phyloP scores from a whole-genome alignment of 1,139 yeast genomes.

The Hanseniaspora gamundiae region DNA sequence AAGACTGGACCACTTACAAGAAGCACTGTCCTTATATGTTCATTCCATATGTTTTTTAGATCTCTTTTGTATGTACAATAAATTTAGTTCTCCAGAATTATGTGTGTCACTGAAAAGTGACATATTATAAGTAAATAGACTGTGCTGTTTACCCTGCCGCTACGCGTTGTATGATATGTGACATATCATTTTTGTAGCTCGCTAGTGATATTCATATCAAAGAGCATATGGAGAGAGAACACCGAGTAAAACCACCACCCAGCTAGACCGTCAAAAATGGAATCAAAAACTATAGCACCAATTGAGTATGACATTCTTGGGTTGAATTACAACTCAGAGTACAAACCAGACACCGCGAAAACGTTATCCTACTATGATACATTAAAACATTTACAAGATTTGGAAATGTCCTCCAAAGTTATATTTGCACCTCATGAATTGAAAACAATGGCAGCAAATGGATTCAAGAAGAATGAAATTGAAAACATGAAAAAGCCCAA shows the following conservation, averaged over 20 bases:
- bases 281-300: background rate
- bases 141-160: too few species aligned
- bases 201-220: too few species aligned
- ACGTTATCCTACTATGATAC: conserved; percentile 6
- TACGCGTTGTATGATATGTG: too few species aligned
- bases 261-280: too few species aligned
- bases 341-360: background rate
- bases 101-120: too few species aligned
- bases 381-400: conserved; percentile 1
- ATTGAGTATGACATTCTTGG: background rate
- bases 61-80: background rate
- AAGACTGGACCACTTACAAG: conserved; percentile 81
- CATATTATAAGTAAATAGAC: too few species aligned
- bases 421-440: conserved; percentile 4
- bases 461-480: background rate
- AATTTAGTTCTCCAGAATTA: too few species aligned
- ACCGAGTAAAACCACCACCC: too few species aligned
- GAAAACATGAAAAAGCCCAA: background rate
- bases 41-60: conserved; percentile 70
- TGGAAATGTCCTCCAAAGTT: conserved; percentile 6
- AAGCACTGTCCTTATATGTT: conserved; percentile 85
- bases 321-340: background rate
- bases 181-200: too few species aligned
- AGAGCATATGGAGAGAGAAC: too few species aligned
- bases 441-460: background rate